These are phyloP conservation scores for Vigna mungo DNA, from an alignment of 306 rosid genomes.

Conservation along the genomic window DNA sequence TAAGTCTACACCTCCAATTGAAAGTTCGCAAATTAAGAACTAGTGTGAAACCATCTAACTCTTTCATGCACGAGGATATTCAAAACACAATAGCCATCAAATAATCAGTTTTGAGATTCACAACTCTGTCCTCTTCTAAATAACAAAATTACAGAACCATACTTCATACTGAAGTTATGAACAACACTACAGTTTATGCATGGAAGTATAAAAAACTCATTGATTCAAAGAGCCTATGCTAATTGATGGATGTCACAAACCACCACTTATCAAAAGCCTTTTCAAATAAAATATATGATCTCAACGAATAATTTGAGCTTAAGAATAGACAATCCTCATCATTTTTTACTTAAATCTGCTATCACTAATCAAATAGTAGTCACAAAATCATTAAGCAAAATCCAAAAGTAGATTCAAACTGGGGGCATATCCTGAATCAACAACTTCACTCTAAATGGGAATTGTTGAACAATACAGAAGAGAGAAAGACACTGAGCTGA, in stretches of 20 bases:
- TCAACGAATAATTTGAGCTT: slow-evolving; percentile 1
- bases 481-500: no score
- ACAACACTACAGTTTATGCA: not conserved
- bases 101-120: not conserved
- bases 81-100: not conserved
- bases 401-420: not conserved
- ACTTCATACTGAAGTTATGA: slow-evolving; percentile 15
- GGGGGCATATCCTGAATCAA: not conserved
- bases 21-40: not conserved
- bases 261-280: not conserved
- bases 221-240: not conserved
- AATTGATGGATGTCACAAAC: slow-evolving; percentile 19
- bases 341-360: not conserved
- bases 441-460: slow-evolving; percentile 4
- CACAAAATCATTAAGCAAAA: not conserved
- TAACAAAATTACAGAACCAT: not conserved
- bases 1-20: not conserved
- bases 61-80: not conserved
- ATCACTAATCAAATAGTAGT: not conserved
- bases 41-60: not conserved
- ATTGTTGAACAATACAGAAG: not conserved
- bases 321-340: not conserved
- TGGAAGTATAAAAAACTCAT: slow-evolving; percentile 11
- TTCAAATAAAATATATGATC: not conserved
- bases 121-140: not conserved